Conservation (phyloP, 2,329 filamentous ascomycete species). For the Torrubiellomyces zombiae region DNA sequence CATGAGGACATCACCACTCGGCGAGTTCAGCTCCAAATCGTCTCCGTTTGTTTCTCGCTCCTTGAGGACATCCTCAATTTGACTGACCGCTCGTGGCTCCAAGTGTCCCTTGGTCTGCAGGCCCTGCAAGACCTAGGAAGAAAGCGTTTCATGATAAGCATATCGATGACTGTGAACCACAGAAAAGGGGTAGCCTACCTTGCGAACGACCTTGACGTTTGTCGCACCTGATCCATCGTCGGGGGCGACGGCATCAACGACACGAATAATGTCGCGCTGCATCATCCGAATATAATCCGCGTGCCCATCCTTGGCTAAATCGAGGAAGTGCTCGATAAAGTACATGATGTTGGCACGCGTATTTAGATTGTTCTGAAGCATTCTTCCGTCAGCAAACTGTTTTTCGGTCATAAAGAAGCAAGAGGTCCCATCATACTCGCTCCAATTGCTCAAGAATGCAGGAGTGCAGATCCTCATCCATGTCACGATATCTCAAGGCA, state of each 20-base stretch:
- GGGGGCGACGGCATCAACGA: constrained; percentile 84
- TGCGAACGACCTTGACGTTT: constrained; percentile 83
- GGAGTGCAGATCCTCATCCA: constrained; percentile 93
- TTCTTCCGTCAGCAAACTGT: constrained; percentile 1
- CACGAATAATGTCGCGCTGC: constrained; percentile 76
- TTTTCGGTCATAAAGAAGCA: too few relatives aligned
- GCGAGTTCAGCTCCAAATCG: constrained; percentile 35
- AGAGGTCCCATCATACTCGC: constrained; percentile 31
- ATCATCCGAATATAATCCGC: constrained; percentile 83
- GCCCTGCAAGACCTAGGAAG: constrained; percentile 43
- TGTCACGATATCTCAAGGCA: constrained; percentile 82
- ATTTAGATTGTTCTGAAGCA: constrained; percentile 72
- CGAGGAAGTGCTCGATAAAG: constrained; percentile 90
- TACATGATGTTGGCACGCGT: constrained; percentile 98
- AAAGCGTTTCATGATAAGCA: constrained; percentile 1
- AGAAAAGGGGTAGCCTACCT: constrained; percentile 47
- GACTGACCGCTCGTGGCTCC: constrained; percentile 52
- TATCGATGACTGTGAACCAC: too few relatives aligned
- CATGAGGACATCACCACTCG: constrained; percentile 25
- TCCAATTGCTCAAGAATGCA: constrained; percentile 96
- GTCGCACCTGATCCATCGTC: constrained; percentile 75
- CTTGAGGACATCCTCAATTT: constrained; percentile 72
- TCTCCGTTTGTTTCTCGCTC: constrained; percentile 53
- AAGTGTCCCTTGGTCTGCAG: constrained; percentile 58
- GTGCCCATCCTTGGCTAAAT: constrained; percentile 63